Percentiles rank a stretch among this genome's conserved stretches.
These are phyloP conservation scores for Pythium rishiriense DNA, from an alignment of 352 stramenopile species.

Conservation along the genomic window DNA sequence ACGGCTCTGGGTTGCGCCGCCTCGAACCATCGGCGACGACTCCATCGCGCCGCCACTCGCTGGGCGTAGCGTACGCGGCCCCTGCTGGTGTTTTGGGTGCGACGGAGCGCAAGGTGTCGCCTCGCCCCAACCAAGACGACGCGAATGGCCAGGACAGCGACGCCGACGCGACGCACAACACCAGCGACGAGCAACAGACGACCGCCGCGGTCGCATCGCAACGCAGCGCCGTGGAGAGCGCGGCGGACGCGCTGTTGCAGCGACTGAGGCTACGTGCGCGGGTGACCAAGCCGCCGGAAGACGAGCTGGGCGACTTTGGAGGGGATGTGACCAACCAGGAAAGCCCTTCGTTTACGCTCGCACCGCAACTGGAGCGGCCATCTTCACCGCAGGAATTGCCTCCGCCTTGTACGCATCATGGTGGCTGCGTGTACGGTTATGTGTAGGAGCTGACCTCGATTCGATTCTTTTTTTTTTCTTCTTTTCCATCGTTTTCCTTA, in stretches of 20 bases:
- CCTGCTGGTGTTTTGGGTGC: neutral
- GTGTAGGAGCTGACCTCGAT: too few species aligned
- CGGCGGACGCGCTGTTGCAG: slow-evolving; percentile 25
- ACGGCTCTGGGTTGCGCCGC: neutral
- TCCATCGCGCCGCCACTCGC: slow-evolving; percentile 2
- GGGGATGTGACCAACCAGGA: slow-evolving; percentile 5
- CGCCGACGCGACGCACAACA: neutral
- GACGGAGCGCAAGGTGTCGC: slow-evolving; percentile 14
- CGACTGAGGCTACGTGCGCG: slow-evolving; percentile 21
- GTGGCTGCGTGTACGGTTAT: too few species aligned
- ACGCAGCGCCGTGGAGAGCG: slow-evolving; percentile 25
- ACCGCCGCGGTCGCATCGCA: neutral
- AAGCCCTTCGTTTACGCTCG: neutral
- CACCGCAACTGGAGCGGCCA: neutral
- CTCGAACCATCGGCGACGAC: neutral
- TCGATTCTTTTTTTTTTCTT: neutral
- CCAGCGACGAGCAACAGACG: neutral
- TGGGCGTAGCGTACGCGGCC: neutral
- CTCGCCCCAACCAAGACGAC: slow-evolving; percentile 16
- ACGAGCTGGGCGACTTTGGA: neutral
- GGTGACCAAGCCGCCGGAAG: slow-evolving; percentile 9
- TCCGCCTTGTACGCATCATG: slow-evolving; percentile 7
- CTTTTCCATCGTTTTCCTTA: neutral
- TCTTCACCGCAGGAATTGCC: slow-evolving; percentile 7
- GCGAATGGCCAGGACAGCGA: neutral